phyloP scores from a whole-genome alignment of 495 filamentous ascomycete genomes.

The Amphirosellinia nigrospora region DNA sequence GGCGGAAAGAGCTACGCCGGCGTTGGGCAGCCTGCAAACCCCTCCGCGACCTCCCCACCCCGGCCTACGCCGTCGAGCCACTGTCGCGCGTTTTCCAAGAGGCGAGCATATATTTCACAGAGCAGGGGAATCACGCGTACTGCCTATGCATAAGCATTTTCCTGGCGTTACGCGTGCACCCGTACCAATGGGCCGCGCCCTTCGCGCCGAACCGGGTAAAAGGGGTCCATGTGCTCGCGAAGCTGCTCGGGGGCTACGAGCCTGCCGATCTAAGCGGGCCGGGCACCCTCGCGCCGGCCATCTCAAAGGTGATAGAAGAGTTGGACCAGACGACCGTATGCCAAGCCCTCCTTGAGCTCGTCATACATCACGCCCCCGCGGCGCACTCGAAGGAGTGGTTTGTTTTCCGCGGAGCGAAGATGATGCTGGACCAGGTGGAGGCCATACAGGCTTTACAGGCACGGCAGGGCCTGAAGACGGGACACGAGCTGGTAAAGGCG shows the following conservation, averaged over 20 bases:
- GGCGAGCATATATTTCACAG: conserved; percentile 35
- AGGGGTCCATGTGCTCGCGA: conserved; percentile 45
- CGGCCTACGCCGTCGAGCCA: conserved; percentile 53
- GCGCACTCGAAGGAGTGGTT: conserved; percentile 45
- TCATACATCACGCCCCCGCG: conserved; percentile 38
- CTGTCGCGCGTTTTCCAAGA: conserved; percentile 38
- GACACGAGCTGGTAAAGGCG: conserved; percentile 41
- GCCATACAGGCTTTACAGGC: no score
- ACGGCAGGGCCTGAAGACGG: conserved; percentile 44
- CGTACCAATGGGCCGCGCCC: conserved; percentile 44
- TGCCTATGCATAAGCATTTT: conserved; percentile 48
- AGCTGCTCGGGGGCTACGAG: conserved; percentile 38
- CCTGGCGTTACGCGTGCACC: conserved; percentile 43
- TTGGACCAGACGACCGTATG: conserved; percentile 51
- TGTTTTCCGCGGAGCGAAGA: conserved; percentile 41
- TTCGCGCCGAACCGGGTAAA: conserved; percentile 47
- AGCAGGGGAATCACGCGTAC: conserved; percentile 35
- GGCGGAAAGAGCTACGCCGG: conserved; percentile 26
- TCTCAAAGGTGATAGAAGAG: conserved; percentile 36
- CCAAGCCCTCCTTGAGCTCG: conserved; percentile 45
- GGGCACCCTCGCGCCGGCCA: conserved; percentile 6
- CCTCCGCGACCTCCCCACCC: conserved; percentile 43
- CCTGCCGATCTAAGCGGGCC: conserved; percentile 20
- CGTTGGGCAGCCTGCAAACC: conserved; percentile 46
- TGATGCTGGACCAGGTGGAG: conserved; percentile 47